Percentiles rank a stretch among this genome's conserved stretches.
Conservation (phyloP, 345 rosid genomes). For the Mangifera indica region DNA sequence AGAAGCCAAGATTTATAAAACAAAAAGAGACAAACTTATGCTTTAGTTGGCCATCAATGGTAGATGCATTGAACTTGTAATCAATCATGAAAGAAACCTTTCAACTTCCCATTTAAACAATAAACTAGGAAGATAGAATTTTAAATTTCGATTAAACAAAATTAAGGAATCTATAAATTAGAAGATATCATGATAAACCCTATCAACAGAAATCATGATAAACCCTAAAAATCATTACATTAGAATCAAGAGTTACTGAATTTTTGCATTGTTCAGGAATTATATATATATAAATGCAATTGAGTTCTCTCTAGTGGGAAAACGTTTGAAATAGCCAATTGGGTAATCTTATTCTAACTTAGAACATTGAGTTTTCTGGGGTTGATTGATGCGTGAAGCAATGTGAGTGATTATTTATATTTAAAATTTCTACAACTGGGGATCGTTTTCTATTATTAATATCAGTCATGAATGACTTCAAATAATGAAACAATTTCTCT, state of each 20-base stretch:
- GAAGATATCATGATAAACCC: no score
- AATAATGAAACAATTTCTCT: conserved; percentile 17
- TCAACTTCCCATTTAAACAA: neutral
- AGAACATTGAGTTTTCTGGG: conserved; percentile 6
- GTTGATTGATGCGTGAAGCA: conserved; percentile 39
- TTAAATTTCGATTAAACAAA: no score
- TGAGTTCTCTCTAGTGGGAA: conserved; percentile 11
- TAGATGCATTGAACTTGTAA: conserved; percentile 1
- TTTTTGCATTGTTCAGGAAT: neutral
- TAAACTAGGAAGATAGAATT: no score
- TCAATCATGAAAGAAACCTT: conserved; percentile 6
- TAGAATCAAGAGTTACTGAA: neutral
- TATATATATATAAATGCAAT: neutral
- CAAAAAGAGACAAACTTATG: conserved; percentile 5
- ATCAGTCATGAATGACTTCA: conserved; percentile 11
- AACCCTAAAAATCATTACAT: neutral
- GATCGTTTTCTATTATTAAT: neutral
- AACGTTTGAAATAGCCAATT: conserved; percentile 3
- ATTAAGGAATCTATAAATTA: no score
- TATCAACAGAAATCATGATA: neutral
- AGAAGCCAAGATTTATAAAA: neutral
- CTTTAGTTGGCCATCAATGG: neutral
- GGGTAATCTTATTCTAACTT: conserved; percentile 1
- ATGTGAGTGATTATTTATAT: conserved; percentile 5
- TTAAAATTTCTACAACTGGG: neutral